A percentile compares a stretch with the other conserved stretches of the same genome.
Conservation (phyloP, 352 stramenopile genomes). For the Ophiocytium majus region DNA sequence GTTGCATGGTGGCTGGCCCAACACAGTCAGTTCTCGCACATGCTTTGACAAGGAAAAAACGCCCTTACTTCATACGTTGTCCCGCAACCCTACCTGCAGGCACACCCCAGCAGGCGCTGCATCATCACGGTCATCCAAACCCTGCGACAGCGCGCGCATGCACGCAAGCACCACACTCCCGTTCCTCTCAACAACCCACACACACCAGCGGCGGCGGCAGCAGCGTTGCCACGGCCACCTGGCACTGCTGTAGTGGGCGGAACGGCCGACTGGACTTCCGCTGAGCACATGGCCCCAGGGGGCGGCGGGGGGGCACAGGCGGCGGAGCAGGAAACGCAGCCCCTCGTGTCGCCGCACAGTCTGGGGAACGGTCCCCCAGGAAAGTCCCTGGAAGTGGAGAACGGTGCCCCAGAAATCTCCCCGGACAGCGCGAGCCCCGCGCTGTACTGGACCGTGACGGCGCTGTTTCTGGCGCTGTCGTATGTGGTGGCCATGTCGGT, state of each 20-base stretch:
- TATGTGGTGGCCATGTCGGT: slow-evolving; percentile 42
- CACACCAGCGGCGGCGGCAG: no score
- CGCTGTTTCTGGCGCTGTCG: slow-evolving; percentile 26
- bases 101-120: slow-evolving; percentile 29
- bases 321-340: no score
- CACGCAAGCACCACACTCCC: no score
- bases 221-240: no score
- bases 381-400: not conserved
- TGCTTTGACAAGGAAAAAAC: no score
- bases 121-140: slow-evolving; percentile 1
- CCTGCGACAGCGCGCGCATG: not conserved
- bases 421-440: not conserved
- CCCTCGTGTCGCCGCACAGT: not conserved
- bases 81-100: not conserved
- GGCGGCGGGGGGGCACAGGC: no score
- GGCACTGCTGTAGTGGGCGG: no score
- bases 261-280: no score
- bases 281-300: no score
- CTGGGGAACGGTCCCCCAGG: not conserved
- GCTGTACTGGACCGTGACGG: slow-evolving; percentile 36
- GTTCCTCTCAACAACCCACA: no score
- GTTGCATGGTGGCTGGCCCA: no score
- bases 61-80: not conserved
- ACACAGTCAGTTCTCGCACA: no score
- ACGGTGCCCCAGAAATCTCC: not conserved